Percentiles rank a stretch among this genome's conserved stretches.
Evolutionary conservation across 192 early-diverging fungal species (phyloP).

Genomic region (Cetraspora pellucida): DNA sequence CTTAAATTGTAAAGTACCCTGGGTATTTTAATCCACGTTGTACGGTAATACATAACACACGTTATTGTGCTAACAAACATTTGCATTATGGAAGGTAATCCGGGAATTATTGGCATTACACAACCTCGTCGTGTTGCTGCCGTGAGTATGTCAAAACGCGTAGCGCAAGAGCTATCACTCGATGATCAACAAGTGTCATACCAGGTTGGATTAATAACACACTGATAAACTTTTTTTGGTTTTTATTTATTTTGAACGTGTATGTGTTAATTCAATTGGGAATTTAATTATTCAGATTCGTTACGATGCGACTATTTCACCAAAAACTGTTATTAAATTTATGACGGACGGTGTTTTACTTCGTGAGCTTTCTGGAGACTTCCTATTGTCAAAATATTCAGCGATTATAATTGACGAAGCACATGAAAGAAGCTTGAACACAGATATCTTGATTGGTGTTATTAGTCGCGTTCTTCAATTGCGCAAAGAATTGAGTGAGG

Average conservation of each 20-base stretch:
- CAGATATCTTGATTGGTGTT: conserved; percentile 97
- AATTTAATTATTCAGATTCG: conserved; percentile 62
- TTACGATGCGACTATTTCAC: conserved; percentile 82
- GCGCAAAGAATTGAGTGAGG: conserved; percentile 64
- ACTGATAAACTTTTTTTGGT: background rate
- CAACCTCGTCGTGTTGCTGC: conserved; percentile 98
- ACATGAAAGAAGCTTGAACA: conserved; percentile 97
- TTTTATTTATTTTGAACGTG: background rate
- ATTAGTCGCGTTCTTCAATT: conserved; percentile 86
- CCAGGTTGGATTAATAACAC: conserved; percentile 46
- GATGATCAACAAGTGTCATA: conserved; percentile 70
- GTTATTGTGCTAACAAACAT: background rate
- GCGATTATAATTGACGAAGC: conserved; percentile 98
- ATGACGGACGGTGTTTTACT: conserved; percentile 99
- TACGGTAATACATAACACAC: too few relatives aligned
- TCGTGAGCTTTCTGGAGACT: conserved; percentile 85
- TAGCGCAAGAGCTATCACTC: conserved; percentile 86
- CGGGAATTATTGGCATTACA: conserved; percentile 96
- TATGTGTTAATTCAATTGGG: conserved; percentile 40
- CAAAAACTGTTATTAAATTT: conserved; percentile 90
- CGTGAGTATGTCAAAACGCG: conserved; percentile 93
- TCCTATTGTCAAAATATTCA: conserved; percentile 91
- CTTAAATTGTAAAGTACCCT: too few relatives aligned
- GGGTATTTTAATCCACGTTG: too few relatives aligned
- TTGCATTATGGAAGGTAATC: conserved; percentile 48